Percentiles rank a stretch among this genome's conserved stretches.
Evolutionary conservation across 2,329 filamentous ascomycete species (phyloP).

Genomic region (Pyrenophora teres): DNA sequence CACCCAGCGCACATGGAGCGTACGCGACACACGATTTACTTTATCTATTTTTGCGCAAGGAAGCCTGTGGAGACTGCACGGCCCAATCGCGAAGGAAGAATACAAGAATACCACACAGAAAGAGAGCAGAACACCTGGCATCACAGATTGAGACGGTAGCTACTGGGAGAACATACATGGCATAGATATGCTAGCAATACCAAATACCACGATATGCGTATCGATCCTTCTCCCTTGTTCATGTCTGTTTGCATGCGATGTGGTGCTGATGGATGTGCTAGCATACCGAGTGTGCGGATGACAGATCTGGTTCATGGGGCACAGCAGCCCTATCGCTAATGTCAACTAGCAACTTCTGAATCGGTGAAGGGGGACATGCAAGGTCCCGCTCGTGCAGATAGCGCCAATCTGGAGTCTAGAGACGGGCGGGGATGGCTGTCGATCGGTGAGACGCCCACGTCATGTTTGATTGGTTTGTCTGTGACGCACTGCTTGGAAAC

Average conservation of each 20-base stretch:
- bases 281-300: constrained; percentile 5
- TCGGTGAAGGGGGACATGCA: constrained; percentile 20
- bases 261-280: not conserved
- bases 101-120: not conserved
- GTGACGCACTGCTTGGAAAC: not conserved
- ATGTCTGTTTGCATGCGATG: not conserved
- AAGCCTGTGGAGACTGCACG: not conserved
- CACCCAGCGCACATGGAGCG: constrained; percentile 27
- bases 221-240: not conserved
- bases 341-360: constrained; percentile 4
- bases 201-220: not conserved
- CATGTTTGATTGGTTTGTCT: constrained; percentile 18
- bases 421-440: constrained; percentile 14
- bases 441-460: constrained; percentile 10
- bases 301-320: constrained; percentile 2
- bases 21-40: constrained; percentile 33
- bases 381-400: constrained; percentile 23
- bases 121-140: not conserved
- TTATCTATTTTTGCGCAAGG: constrained; percentile 7
- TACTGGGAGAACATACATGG: not conserved
- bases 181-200: constrained; percentile 13
- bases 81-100: not conserved
- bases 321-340: constrained; percentile 1
- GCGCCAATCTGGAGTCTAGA: constrained; percentile 12
- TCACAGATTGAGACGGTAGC: not conserved